Base-by-base conservation (phyloP, 2,329 filamentous ascomycete genomes). In the Saccharata proteae region DNA sequence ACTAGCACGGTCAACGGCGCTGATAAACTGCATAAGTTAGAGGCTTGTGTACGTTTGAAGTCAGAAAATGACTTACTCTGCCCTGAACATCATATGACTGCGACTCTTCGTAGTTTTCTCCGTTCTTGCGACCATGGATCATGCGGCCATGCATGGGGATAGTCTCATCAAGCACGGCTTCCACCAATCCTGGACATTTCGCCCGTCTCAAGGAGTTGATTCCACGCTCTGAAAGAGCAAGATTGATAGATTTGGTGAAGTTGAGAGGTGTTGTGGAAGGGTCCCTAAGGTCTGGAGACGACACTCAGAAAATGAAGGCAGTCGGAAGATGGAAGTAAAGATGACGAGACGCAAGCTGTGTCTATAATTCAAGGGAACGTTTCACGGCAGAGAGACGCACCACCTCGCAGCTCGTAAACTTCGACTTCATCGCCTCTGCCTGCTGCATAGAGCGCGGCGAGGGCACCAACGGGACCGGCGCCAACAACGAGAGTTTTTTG, bases 231-330 rank as follows among this genome's bases (percentile, higher is more conserved):
- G 90, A 96, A 1, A 98, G 66, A 14, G 90, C 88, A 34, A 98
- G 62, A 51, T 98, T 98, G 64, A 98, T 98, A n/a, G 90, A 96
- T 55, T 85, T 93, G 38, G 86, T 93, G 51, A 94, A 94, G 57
- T 94, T 94, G 38, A 96, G 67, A 3, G 88, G 86, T 17, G 77
- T 75, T 1, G 82, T 93, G 3, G 74, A 70, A 3, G 80, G 77
- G 52, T 92, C 77, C 23, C 90, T 77, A 29, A 96, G 75, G 61
- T 98, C 90, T 96, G 41, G 29, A 19, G 38, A 47, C 11, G 15
- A 18, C 23, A n/a, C 15, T 31, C 15, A 31, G 33, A 26, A n/a
- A n/a, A n/a, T n/a, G n/a, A n/a, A n/a, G n/a, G n/a, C n/a, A n/a
- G n/a, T n/a, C n/a, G n/a, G n/a, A n/a, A n/a, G n/a, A n/a, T n/a